Evolutionary conservation across 768 basidiomycete species (phyloP).

Genomic region (Pholiota conissans): DNA sequence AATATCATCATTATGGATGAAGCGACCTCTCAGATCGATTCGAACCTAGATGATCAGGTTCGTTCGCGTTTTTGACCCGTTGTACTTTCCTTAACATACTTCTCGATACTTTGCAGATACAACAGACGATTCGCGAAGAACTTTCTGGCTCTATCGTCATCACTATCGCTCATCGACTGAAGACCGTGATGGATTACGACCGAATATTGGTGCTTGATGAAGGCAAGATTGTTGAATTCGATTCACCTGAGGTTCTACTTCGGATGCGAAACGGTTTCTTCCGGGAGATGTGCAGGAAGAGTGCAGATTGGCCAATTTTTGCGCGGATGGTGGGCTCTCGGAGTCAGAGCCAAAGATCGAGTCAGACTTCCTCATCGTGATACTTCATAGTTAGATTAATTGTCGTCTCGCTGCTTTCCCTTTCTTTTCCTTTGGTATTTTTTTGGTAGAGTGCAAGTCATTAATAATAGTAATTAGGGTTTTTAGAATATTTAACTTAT

Average conservation of each 20-base stretch:
- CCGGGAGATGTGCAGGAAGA: slow-evolving; percentile 65
- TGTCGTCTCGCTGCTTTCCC: background rate
- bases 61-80: background rate
- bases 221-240: slow-evolving; percentile 77
- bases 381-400: background rate
- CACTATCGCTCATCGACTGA: slow-evolving; percentile 80
- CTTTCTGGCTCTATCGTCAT: slow-evolving; percentile 72
- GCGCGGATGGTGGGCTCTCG: slow-evolving; percentile 17
- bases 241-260: slow-evolving; percentile 59
- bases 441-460: background rate
- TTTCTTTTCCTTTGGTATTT: background rate
- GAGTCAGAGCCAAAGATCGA: slow-evolving; percentile 4
- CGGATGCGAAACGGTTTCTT: slow-evolving; percentile 56
- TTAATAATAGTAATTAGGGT: background rate
- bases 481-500: background rate
- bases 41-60: slow-evolving; percentile 67
- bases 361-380: slow-evolving; percentile 13
- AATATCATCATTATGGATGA: slow-evolving; percentile 76
- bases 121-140: slow-evolving; percentile 72
- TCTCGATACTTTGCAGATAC: slow-evolving; percentile 46
- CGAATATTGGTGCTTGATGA: slow-evolving; percentile 71
- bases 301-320: slow-evolving; percentile 51
- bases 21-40: slow-evolving; percentile 77
- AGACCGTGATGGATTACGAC: slow-evolving; percentile 77
- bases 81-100: background rate